Conservation (phyloP, 2,329 filamentous ascomycete genomes). For the Ophiostoma montium region DNA sequence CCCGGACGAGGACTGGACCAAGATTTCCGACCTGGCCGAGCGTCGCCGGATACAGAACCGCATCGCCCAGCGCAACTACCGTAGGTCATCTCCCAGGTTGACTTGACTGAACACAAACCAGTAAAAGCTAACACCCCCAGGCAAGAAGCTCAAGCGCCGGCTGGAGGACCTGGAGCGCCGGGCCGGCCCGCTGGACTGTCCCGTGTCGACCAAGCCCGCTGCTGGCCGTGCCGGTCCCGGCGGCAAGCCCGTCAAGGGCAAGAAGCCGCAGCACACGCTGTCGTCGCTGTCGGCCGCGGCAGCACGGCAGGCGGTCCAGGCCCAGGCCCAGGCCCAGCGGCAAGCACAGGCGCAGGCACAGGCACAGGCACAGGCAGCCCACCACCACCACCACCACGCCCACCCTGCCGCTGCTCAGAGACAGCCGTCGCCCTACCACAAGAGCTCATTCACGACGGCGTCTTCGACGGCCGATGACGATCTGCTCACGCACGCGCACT, state of each 20-base stretch:
- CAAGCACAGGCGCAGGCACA: conserved; percentile 17
- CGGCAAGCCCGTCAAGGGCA: conserved; percentile 2
- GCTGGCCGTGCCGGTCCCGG: background rate
- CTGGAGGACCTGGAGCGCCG: conserved; percentile 73
- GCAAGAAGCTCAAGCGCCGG: conserved; percentile 86
- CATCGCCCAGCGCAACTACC: conserved; percentile 95
- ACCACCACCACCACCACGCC: too few species aligned
- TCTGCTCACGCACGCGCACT: too few species aligned
- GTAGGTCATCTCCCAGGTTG: conserved; percentile 32
- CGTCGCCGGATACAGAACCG: conserved; percentile 90
- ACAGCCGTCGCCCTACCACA: conserved; percentile 29
- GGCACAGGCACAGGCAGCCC: too few species aligned
- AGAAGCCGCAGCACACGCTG: conserved; percentile 10
- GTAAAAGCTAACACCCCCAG: conserved; percentile 32
- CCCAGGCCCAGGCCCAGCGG: conserved; percentile 12
- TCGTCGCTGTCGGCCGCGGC: conserved; percentile 11
- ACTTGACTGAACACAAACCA: too few species aligned
- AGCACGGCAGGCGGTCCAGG: conserved; percentile 13
- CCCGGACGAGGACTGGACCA: conserved; percentile 96
- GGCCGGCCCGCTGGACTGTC: conserved; percentile 35
- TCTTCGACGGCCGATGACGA: conserved; percentile 26
- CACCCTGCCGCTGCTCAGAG: too few species aligned
- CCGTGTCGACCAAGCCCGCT: conserved; percentile 11
- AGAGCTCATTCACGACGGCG: conserved; percentile 46
- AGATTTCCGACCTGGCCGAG: conserved; percentile 94